Percentiles rank a stretch among this genome's conserved stretches.
These are phyloP conservation scores for Pholiota molesta DNA, from an alignment of 768 basidiomycete species.

Conservation along the genomic window DNA sequence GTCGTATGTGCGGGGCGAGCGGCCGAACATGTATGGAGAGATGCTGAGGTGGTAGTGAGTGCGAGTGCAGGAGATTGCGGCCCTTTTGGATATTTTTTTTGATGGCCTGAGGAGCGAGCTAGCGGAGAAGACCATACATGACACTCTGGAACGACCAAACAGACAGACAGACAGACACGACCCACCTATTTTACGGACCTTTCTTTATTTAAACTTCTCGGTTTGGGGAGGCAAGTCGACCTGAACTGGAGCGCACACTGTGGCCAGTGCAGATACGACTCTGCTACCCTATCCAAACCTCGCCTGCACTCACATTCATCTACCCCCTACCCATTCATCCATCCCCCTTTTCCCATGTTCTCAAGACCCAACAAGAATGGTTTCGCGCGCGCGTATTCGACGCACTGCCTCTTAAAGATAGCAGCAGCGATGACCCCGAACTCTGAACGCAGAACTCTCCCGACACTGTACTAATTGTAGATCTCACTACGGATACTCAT, in stretches of 20 bases:
- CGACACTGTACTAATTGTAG: constrained; percentile 23
- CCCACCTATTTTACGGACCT: neutral
- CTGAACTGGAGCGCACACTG: too few species aligned
- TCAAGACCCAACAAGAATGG: neutral
- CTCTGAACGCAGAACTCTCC: constrained; percentile 8
- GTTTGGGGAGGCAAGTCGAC: neutral
- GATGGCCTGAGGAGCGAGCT: neutral
- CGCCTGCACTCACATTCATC: neutral
- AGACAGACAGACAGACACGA: constrained; percentile 4
- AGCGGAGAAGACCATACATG: constrained; percentile 3
- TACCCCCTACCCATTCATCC: neutral
- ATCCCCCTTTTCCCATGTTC: neutral
- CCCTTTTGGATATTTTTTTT: neutral
- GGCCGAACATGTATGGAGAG: constrained; percentile 96
- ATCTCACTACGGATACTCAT: constrained; percentile 18
- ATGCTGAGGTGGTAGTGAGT: constrained; percentile 53
- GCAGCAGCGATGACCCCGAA: neutral
- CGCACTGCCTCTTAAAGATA: neutral
- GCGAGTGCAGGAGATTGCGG: neutral
- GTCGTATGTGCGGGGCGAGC: constrained; percentile 86
- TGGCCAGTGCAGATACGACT: neutral
- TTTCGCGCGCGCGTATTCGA: neutral
- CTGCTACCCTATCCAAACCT: neutral
- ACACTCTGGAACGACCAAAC: neutral
- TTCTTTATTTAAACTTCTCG: neutral